These are phyloP conservation scores for Corynascus novoguineensis DNA, from an alignment of 495 filamentous ascomycete species.

Conservation along the genomic window DNA sequence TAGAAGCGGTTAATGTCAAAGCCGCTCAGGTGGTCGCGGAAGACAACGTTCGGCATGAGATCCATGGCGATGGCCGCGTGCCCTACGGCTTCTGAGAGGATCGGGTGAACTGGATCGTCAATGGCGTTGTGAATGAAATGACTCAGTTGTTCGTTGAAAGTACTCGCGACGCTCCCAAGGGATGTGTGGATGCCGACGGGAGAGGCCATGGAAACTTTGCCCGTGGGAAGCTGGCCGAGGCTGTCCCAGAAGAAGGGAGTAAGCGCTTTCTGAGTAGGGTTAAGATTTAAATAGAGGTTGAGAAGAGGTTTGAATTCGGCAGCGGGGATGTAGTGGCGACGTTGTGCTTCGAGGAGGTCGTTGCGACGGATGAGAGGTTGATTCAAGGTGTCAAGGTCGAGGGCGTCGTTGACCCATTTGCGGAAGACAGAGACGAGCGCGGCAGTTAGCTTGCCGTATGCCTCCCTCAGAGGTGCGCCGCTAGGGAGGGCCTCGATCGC, in stretches of 20 bases:
- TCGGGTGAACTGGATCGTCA: not conserved
- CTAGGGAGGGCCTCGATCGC: not conserved
- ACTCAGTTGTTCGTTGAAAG: no score
- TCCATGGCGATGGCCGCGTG: not conserved
- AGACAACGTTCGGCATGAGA: not conserved
- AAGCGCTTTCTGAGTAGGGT: constrained; percentile 25
- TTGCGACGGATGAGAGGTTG: not conserved
- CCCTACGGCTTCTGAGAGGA: no score
- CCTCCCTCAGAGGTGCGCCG: constrained; percentile 46
- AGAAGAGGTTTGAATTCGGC: constrained; percentile 2
- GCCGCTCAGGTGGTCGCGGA: not conserved
- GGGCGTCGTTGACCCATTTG: constrained; percentile 8
- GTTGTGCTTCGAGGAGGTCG: constrained; percentile 19
- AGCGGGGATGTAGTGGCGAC: constrained; percentile 30
- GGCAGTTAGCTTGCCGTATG: constrained; percentile 14
- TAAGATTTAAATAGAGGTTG: constrained; percentile 20
- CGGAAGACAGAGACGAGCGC: constrained; percentile 18
- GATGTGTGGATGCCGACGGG: not conserved
- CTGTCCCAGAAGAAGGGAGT: constrained; percentile 32
- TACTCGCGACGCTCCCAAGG: not conserved
- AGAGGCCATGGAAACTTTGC: not conserved
- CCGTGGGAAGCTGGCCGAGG: not conserved
- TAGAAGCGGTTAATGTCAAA: not conserved
- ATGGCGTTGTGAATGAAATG: not conserved
- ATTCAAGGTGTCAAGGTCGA: constrained; percentile 1